Conservation (phyloP, 495 filamentous ascomycete genomes). For the Neurospora sublineolata region DNA sequence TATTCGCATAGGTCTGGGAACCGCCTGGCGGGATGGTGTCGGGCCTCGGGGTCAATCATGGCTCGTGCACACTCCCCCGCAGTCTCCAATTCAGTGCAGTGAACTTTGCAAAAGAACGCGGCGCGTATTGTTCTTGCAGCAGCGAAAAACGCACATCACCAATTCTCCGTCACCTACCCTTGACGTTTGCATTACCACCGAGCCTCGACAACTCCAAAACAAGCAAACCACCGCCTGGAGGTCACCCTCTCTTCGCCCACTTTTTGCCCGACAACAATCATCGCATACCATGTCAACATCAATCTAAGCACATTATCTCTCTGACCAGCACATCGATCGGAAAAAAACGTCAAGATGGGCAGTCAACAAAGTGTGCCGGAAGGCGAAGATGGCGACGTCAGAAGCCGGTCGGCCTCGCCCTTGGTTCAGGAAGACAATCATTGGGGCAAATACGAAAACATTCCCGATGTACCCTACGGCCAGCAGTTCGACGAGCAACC, state of each 20-base stretch:
- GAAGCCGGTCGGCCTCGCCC: not conserved
- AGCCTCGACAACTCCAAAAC: not conserved
- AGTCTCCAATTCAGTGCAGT: not conserved
- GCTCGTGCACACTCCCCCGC: not conserved
- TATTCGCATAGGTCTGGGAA: not conserved
- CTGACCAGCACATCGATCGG: not conserved
- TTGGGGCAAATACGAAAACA: not conserved
- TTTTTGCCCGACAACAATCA: not conserved
- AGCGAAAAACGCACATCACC: not conserved
- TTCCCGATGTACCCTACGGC: not conserved
- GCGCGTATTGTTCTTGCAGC: not conserved
- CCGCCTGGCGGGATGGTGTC: not conserved
- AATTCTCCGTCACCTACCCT: not conserved
- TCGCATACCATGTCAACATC: not conserved
- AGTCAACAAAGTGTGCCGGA: not conserved
- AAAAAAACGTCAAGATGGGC: not conserved
- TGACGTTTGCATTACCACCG: not conserved
- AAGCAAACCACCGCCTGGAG: not conserved
- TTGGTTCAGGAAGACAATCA: not conserved
- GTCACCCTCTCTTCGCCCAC: not conserved
- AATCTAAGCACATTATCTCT: not conserved
- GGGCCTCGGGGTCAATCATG: not conserved
- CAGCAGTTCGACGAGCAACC: not conserved
- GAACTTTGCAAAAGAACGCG: not conserved
- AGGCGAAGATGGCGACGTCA: not conserved